Percentiles rank a stretch among this genome's conserved stretches.
These are phyloP conservation scores for Tetraselmis striata DNA, from an alignment of 139 green algal genomes.

Conservation along the genomic window DNA sequence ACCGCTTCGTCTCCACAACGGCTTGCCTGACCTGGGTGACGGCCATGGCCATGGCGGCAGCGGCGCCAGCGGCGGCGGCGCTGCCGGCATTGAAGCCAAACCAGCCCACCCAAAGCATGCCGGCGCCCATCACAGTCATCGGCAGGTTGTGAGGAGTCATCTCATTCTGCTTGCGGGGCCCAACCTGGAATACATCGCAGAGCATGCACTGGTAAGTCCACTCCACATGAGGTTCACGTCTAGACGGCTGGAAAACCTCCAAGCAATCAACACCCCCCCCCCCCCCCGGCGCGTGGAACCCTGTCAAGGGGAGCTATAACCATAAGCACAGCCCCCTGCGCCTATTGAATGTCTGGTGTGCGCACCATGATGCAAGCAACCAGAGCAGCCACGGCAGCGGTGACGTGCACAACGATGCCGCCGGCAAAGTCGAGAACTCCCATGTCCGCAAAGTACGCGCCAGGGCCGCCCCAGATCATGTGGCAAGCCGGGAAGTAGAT, in stretches of 20 bases:
- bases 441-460: constrained; percentile 15
- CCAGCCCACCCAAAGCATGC: constrained; percentile 43
- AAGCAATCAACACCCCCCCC: too few species aligned
- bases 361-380: constrained; percentile 1
- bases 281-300: too few species aligned
- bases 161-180: constrained; percentile 20
- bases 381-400: constrained; percentile 20
- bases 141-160: constrained; percentile 29
- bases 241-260: too few species aligned
- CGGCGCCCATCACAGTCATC: constrained; percentile 21
- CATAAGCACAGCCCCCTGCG: too few species aligned
- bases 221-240: too few species aligned
- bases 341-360: too few species aligned
- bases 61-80: constrained; percentile 14
- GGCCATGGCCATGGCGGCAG: constrained; percentile 21
- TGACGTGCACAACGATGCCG: constrained; percentile 40
- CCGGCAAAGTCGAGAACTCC: constrained; percentile 38
- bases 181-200: background rate
- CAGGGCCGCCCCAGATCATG: constrained; percentile 25
- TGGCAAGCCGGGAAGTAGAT: constrained; percentile 35
- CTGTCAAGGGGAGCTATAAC: too few species aligned
- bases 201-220: too few species aligned
- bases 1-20: too few species aligned
- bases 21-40: too few species aligned
- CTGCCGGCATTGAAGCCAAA: constrained; percentile 38